Conservation (phyloP, 1,139 yeast genomes). For the Suhomyces bolitotheri region DNA sequence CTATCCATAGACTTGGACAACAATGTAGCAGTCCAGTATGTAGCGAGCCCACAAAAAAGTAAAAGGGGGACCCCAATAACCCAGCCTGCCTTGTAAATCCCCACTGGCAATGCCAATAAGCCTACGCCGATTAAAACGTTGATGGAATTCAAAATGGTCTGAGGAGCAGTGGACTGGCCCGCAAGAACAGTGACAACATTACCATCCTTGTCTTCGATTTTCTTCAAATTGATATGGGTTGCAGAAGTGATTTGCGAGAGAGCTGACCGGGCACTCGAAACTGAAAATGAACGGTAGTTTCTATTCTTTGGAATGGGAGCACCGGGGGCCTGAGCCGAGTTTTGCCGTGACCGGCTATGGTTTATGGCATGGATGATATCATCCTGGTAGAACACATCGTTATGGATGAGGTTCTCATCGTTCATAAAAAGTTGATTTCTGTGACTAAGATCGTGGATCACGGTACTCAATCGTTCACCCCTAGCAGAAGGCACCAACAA, state of each 20-base stretch:
- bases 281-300: constrained; percentile 32
- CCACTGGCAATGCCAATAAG: constrained; percentile 50
- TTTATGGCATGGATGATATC: constrained; percentile 36
- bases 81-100: constrained; percentile 51
- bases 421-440: constrained; percentile 32
- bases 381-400: constrained; percentile 46
- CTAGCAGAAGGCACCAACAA: constrained; percentile 65
- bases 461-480: constrained; percentile 66
- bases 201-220: constrained; percentile 73
- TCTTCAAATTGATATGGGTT: constrained; percentile 57
- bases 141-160: constrained; percentile 49
- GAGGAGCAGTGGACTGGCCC: constrained; percentile 70
- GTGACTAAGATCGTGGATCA: constrained; percentile 37
- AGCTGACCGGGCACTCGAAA: constrained; percentile 38
- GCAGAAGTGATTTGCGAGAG: constrained; percentile 47
- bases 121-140: constrained; percentile 53
- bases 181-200: constrained; percentile 71
- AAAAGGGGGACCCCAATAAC: constrained; percentile 41
- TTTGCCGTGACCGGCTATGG: constrained; percentile 33
- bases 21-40: constrained; percentile 48
- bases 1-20: constrained; percentile 58
- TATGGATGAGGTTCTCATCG: constrained; percentile 18
- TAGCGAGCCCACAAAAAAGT: constrained; percentile 40
- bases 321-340: constrained; percentile 18
- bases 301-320: constrained; percentile 26